Evolutionary conservation across 371 early-diverging fungal species (phyloP), one percentile per base, ranked within the genome.

Genomic region (Mortierella sp.): DNA sequence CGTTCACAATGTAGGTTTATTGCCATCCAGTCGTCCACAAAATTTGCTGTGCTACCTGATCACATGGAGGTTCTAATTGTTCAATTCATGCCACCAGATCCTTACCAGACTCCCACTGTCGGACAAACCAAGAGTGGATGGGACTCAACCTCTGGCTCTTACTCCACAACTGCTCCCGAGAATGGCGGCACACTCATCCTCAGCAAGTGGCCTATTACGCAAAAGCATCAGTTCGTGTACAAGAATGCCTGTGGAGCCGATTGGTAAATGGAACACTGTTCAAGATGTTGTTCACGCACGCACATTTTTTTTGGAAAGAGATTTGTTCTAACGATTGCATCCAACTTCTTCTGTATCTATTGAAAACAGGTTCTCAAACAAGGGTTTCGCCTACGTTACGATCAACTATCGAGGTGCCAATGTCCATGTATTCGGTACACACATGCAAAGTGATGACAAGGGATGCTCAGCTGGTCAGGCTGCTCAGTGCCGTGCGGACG

Each of bases 191-290:
- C 69, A 7, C 41, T 58, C 9, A 65, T 76, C 54, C 42, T 68
- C 24, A 69, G 70, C 70, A 76, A 76, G 46, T 76, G 76, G 76
- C 76, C 76, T 27, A 76, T 76, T 13, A 60, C 21, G 27, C 51
- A 68, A 31, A 61, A 65, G 53, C 65, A 62, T 12, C 76, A 76
- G 48, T 65, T 50, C 42, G 45, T 76, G 19, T 76, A 30, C 62
- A 68, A 61, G 38, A 16, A 61, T 28, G 76, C 51, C 27, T 76
- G 76, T 60, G 76, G 76, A 6, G 59, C 65, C 3, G 74, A 74
- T 46, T 74, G 69, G 67, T 73, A 73, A 39, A 60, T 18, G 34
- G 10, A 34, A 34, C 34, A 34, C 7, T 10, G n/a, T 34, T 34
- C 34, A 34, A 34, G 34, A 34, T 4, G 4, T 34, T 4, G 34